Conservation (phyloP, 148 eudicot genomes). For the Vaccinium darrowii region DNA sequence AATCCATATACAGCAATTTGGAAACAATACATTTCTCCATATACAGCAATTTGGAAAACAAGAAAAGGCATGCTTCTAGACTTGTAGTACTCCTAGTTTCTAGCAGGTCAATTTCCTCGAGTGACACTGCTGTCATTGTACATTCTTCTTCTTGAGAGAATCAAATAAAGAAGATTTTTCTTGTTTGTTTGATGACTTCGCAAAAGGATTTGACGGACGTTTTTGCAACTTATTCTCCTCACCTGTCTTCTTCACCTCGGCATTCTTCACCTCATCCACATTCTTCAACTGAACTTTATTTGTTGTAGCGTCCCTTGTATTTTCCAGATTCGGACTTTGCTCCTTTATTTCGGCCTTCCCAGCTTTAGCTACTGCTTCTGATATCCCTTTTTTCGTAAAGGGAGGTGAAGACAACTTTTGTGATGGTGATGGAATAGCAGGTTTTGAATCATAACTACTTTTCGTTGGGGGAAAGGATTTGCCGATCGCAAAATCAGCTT, state of each 20-base stretch:
- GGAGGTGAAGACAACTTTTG: slow-evolving; percentile 42
- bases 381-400: slow-evolving; percentile 42
- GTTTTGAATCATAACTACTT: slow-evolving; percentile 44
- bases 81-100: not conserved
- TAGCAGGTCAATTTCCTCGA: not conserved
- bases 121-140: slow-evolving; percentile 11
- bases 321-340: slow-evolving; percentile 25
- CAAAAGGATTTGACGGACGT: slow-evolving; percentile 79
- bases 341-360: slow-evolving; percentile 33
- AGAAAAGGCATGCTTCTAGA: not conserved
- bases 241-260: slow-evolving; percentile 25
- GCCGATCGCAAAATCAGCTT: slow-evolving; percentile 25
- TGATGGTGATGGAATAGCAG: slow-evolving; percentile 33
- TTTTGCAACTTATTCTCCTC: slow-evolving; percentile 32
- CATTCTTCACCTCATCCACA: slow-evolving; percentile 24
- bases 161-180: slow-evolving; percentile 67
- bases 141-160: slow-evolving; percentile 72
- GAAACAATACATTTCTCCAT: not conserved
- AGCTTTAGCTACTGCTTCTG: slow-evolving; percentile 37
- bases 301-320: not conserved
- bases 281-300: slow-evolving; percentile 19
- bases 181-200: slow-evolving; percentile 56
- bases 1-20: not conserved
- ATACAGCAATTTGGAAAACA: not conserved
- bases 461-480: slow-evolving; percentile 35